Conservation (phyloP, 75 land plant genomes). For the Pinus taeda region DNA sequence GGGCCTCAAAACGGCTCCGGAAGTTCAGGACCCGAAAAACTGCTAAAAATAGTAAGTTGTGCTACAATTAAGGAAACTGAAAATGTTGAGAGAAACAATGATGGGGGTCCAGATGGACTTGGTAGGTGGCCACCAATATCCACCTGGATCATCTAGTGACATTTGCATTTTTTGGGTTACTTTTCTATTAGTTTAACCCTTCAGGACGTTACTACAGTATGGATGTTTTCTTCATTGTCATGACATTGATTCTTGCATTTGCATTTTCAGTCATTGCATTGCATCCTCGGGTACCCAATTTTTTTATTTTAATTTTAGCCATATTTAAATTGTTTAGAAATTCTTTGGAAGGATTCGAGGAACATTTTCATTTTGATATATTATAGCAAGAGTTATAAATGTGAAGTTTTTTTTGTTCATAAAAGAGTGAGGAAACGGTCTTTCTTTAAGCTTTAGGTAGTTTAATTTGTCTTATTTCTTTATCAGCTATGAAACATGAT, state of each 20-base stretch:
- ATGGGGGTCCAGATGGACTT: no score
- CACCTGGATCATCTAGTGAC: no score
- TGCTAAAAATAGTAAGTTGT: no score
- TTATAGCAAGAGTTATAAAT: not conserved
- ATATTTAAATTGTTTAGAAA: not conserved
- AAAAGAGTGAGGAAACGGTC: not conserved
- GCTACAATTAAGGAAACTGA: no score
- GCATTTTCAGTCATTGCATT: slow-evolving; percentile 58
- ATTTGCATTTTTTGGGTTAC: slow-evolving; percentile 20
- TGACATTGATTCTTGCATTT: slow-evolving; percentile 85
- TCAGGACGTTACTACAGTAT: slow-evolving; percentile 86
- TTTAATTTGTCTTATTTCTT: not conserved
- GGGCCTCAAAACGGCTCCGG: no score
- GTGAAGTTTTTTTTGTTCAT: not conserved
- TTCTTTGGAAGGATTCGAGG: not conserved
- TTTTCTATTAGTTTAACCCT: slow-evolving; percentile 96
- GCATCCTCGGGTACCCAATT: slow-evolving; percentile 53
- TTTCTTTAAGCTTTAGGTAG: no score
- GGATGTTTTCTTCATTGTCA: slow-evolving; percentile 84
- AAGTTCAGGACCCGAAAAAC: no score
- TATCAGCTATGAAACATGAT: not conserved
- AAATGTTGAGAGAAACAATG: no score
- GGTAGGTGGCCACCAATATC: no score
- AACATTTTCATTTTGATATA: not conserved
- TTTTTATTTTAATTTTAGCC: not conserved